phyloP scores from a whole-genome alignment of 164 flowering plant species.

The Taxillus chinensis region DNA sequence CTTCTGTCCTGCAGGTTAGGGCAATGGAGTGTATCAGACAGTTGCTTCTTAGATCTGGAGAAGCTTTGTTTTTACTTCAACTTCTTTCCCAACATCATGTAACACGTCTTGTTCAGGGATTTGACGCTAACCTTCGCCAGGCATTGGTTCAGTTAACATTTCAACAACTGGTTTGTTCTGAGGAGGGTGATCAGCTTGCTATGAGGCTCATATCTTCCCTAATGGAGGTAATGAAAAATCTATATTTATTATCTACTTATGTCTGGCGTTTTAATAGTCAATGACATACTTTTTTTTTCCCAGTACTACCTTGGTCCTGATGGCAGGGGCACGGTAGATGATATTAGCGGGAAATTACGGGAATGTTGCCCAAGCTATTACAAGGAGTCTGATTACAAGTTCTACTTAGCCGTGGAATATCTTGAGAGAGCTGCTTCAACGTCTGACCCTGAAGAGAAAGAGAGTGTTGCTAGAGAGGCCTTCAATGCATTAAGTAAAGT shows the following conservation, averaged over 20 bases:
- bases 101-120: slow-evolving; percentile 62
- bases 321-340: slow-evolving; percentile 97
- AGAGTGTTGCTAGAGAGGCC: slow-evolving; percentile 86
- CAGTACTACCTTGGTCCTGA: slow-evolving; percentile 97
- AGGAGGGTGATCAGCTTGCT: slow-evolving; percentile 85
- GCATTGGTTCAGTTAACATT: slow-evolving; percentile 69
- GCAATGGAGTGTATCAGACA: slow-evolving; percentile 95
- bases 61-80: slow-evolving; percentile 83
- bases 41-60: slow-evolving; percentile 80
- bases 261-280: slow-evolving; percentile 3
- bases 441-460: slow-evolving; percentile 54
- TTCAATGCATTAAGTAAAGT: slow-evolving; percentile 65
- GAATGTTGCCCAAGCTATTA: slow-evolving; percentile 97
- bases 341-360: slow-evolving; percentile 75
- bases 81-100: slow-evolving; percentile 86
- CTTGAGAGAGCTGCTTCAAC: slow-evolving; percentile 88
- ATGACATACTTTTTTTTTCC: slow-evolving; percentile 15
- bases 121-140: slow-evolving; percentile 48
- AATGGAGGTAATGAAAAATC: slow-evolving; percentile 65
- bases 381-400: slow-evolving; percentile 93
- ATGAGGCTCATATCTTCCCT: slow-evolving; percentile 80
- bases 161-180: slow-evolving; percentile 87
- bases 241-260: neutral
- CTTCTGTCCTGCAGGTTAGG: slow-evolving; percentile 55
- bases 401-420: slow-evolving; percentile 89